Evolutionary conservation across 2,329 filamentous ascomycete genomes (phyloP).

Genomic region (Verticillium dahliae): DNA sequence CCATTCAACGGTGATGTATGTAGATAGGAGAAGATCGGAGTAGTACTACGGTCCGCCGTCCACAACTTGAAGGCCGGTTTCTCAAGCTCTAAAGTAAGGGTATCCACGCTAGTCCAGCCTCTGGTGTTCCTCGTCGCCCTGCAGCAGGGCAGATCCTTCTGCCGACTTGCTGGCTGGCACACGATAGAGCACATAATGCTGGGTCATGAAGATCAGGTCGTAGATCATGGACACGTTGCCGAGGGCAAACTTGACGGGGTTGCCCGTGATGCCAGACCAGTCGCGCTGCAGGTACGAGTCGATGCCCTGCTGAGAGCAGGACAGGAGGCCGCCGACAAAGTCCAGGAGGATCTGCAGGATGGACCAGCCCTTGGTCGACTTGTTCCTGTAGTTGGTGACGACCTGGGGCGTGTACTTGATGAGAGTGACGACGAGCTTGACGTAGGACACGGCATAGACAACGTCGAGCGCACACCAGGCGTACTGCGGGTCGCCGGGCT

Average conservation of each 20-base stretch:
- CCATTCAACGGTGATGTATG: too few relatives aligned
- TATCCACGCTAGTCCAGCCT: slow-evolving; percentile 9
- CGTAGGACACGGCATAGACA: slow-evolving; percentile 68
- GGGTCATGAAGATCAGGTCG: slow-evolving; percentile 76
- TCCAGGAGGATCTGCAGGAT: slow-evolving; percentile 82
- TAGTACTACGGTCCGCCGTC: too few relatives aligned
- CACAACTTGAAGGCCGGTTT: neutral
- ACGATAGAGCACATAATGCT: slow-evolving; percentile 79
- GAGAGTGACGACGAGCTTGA: slow-evolving; percentile 82
- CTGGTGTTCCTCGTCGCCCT: slow-evolving; percentile 11
- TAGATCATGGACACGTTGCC: slow-evolving; percentile 83
- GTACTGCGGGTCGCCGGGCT: slow-evolving; percentile 28
- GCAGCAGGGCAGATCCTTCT: slow-evolving; percentile 11
- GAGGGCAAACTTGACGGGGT: slow-evolving; percentile 83
- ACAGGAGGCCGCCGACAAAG: slow-evolving; percentile 73
- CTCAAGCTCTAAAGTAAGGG: neutral
- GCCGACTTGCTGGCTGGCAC: slow-evolving; percentile 10
- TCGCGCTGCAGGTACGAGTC: slow-evolving; percentile 80
- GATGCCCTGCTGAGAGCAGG: slow-evolving; percentile 72
- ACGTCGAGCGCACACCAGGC: slow-evolving; percentile 59
- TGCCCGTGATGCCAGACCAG: slow-evolving; percentile 87
- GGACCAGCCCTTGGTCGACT: slow-evolving; percentile 82
- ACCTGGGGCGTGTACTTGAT: slow-evolving; percentile 92
- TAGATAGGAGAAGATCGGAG: too few relatives aligned
- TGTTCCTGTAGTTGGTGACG: slow-evolving; percentile 73